These are phyloP conservation scores for Elymus sibiricus DNA, from an alignment of 176 grass and related monocot species.

Conservation along the genomic window DNA sequence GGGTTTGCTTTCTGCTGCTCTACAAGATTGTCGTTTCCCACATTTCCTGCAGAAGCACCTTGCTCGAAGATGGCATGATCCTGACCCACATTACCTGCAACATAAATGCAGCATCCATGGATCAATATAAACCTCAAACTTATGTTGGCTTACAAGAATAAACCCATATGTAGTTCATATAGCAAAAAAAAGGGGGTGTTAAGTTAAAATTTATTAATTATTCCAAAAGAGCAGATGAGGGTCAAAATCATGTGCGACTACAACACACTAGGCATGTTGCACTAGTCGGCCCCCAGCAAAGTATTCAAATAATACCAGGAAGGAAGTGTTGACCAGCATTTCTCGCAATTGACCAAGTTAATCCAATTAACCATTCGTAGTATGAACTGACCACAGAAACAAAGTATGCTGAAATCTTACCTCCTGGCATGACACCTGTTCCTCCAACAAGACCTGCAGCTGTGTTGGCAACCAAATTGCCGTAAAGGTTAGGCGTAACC, in stretches of 20 bases:
- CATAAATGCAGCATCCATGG: not conserved
- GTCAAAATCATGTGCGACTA: not conserved
- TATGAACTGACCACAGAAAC: not conserved
- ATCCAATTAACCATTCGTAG: not conserved
- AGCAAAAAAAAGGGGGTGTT: not conserved
- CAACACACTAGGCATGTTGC: not conserved
- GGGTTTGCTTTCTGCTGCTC: slow-evolving; percentile 87
- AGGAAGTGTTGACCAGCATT: not conserved
- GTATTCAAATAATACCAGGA: not conserved
- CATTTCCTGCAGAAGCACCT: slow-evolving; percentile 94
- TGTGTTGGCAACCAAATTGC: slow-evolving; percentile 93
- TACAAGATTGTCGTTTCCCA: slow-evolving; percentile 64
- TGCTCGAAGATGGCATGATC: slow-evolving; percentile 96
- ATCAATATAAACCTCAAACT: slow-evolving; percentile 10
- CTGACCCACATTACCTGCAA: slow-evolving; percentile 89
- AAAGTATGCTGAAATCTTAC: slow-evolving; percentile 38
- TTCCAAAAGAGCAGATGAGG: not conserved
- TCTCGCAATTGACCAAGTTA: not conserved
- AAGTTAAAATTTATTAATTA: not conserved
- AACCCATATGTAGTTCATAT: not conserved
- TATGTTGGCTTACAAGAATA: not conserved
- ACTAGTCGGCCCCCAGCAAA: not conserved
- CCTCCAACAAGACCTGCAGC: slow-evolving; percentile 98
- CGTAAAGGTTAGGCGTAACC: slow-evolving; percentile 99
- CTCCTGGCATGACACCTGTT: slow-evolving; percentile 97